phyloP scores from a whole-genome alignment of 352 stramenopile species.

The Phytopythium cucurbitacearum region DNA sequence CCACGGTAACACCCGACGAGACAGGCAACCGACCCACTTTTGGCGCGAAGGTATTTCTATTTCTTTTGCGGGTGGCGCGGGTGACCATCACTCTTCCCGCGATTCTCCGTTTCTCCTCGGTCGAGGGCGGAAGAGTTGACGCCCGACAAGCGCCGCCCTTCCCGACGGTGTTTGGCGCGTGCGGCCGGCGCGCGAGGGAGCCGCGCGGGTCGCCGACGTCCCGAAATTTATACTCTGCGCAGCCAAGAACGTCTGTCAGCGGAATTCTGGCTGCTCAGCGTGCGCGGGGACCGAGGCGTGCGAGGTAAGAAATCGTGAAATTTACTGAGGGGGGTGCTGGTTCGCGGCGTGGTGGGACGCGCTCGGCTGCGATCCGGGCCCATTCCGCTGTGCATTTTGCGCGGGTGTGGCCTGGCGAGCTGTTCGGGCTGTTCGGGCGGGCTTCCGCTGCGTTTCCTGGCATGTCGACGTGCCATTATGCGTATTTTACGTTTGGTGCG shows the following conservation, averaged over 20 bases:
- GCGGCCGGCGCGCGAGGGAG: constrained; percentile 12
- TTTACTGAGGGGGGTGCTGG: constrained; percentile 19
- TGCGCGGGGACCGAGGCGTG: constrained; percentile 13
- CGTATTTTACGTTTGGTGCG: constrained; percentile 20
- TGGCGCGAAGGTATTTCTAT: constrained; percentile 13
- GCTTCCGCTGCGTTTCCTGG: constrained; percentile 3
- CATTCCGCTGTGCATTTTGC: background rate
- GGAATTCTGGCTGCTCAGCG: constrained; percentile 6
- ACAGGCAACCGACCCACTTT: background rate
- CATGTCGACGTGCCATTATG: constrained; percentile 3
- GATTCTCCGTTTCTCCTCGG: constrained; percentile 14
- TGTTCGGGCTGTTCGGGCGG: background rate
- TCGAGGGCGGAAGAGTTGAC: constrained; percentile 4
- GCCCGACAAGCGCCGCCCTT: constrained; percentile 9
- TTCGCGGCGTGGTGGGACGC: background rate
- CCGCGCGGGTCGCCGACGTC: constrained; percentile 6
- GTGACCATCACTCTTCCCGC: constrained; percentile 30
- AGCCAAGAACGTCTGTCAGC: constrained; percentile 9
- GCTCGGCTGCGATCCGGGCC: background rate
- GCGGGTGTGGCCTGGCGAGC: background rate
- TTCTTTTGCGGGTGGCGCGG: constrained; percentile 12
- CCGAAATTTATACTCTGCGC: constrained; percentile 32
- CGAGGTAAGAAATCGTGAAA: constrained; percentile 36
- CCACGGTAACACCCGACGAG: background rate
- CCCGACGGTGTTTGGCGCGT: constrained; percentile 11